Evolutionary conservation across 306 rosid genomes (phyloP).

Genomic region (Dryas alaskensis): DNA sequence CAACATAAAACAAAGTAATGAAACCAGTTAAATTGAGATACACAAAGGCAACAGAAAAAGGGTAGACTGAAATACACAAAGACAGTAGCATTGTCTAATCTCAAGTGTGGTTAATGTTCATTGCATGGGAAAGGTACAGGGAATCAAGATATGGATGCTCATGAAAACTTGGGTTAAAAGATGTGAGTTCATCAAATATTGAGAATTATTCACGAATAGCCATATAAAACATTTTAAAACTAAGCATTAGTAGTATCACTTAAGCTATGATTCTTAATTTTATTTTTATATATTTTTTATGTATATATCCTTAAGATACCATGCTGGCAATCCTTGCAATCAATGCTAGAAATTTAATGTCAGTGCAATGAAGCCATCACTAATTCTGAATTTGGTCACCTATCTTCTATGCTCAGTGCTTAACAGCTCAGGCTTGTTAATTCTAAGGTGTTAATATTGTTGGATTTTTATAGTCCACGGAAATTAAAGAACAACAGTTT

Average conservation of each 20-base stretch:
- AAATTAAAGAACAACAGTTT: not conserved
- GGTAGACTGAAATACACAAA: too few species aligned
- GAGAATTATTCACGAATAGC: constrained; percentile 22
- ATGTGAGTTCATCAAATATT: constrained; percentile 22
- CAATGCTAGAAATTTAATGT: constrained; percentile 20
- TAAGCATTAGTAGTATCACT: constrained; percentile 1
- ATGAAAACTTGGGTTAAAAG: constrained; percentile 21
- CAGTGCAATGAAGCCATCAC: constrained; percentile 16
- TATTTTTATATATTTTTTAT: constrained; percentile 3
- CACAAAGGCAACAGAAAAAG: too few species aligned
- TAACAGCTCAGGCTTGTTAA: constrained; percentile 6
- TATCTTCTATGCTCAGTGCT: constrained; percentile 10
- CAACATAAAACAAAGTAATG: too few species aligned
- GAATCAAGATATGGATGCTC: constrained; percentile 34
- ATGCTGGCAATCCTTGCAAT: constrained; percentile 14
- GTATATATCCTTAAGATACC: constrained; percentile 20
- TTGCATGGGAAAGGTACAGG: constrained; percentile 51
- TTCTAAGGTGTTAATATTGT: not conserved
- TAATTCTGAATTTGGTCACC: constrained; percentile 10
- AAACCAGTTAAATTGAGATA: too few species aligned
- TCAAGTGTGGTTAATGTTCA: constrained; percentile 29
- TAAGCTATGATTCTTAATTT: not conserved
- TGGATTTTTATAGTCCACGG: not conserved
- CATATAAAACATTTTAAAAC: constrained; percentile 15
- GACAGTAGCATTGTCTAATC: constrained; percentile 16